A percentile compares a stretch with the other conserved stretches of the same genome.
These are phyloP conservation scores for Linnemannia hyalina DNA, from an alignment of 192 early-diverging fungal species.

Conservation along the genomic window DNA sequence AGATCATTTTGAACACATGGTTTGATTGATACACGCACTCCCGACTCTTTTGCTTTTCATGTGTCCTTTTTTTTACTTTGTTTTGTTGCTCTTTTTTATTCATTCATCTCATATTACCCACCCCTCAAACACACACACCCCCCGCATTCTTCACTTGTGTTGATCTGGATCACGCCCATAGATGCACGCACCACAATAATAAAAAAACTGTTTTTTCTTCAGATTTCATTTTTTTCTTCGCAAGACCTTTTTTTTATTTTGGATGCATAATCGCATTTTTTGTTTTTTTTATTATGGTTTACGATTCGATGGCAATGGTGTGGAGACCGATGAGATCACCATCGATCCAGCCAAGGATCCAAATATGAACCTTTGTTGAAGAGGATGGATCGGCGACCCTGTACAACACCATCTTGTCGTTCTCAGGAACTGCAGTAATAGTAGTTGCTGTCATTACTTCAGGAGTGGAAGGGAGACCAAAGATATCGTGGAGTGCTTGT, in stretches of 20 bases:
- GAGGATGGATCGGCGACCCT: conserved; percentile 17
- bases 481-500: conserved; percentile 19
- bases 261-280: neutral
- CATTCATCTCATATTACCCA: conserved; percentile 18
- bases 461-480: neutral
- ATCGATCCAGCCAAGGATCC: conserved; percentile 46
- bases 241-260: neutral
- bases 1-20: conserved; percentile 7
- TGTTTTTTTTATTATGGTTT: neutral
- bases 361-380: conserved; percentile 38
- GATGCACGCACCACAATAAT: conserved; percentile 11
- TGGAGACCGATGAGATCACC: conserved; percentile 35
- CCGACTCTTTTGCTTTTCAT: conserved; percentile 18
- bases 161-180: neutral
- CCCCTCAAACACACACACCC: neutral
- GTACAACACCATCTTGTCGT: conserved; percentile 25
- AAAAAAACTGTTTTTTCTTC: neutral
- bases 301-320: conserved; percentile 49
- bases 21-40: conserved; percentile 6
- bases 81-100: conserved; percentile 8
- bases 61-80: neutral
- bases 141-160: conserved; percentile 4
- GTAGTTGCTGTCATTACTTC: neutral
- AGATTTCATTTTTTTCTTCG: neutral
- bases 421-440: neutral